These are phyloP conservation scores for Kwoniella sp. DNA, from an alignment of 768 basidiomycete species.

Conservation along the genomic window DNA sequence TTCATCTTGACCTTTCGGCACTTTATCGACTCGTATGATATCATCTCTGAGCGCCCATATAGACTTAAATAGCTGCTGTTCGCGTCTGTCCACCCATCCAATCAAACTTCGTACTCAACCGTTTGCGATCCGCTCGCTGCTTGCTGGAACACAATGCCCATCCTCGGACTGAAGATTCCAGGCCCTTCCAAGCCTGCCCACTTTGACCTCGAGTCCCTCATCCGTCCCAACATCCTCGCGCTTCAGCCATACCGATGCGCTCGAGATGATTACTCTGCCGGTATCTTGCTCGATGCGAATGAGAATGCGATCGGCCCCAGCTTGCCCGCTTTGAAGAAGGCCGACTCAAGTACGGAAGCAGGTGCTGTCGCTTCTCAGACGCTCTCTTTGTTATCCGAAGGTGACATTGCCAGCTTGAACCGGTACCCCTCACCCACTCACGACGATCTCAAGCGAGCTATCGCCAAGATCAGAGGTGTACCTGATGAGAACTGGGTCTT, in stretches of 20 bases:
- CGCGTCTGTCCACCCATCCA: neutral
- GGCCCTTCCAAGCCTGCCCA: conserved; percentile 66
- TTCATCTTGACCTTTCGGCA: no score
- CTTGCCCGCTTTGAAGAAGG: conserved; percentile 60
- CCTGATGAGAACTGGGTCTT: conserved; percentile 73
- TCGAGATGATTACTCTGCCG: conserved; percentile 87
- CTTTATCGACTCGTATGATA: neutral
- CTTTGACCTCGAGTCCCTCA: conserved; percentile 78
- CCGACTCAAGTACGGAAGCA: neutral
- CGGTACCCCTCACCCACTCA: conserved; percentile 94
- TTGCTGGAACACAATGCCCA: conserved; percentile 47
- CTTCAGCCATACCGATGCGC: conserved; percentile 94
- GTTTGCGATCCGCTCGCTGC: no score
- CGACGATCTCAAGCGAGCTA: conserved; percentile 70
- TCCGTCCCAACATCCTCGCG: conserved; percentile 90
- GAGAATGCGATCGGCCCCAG: conserved; percentile 93
- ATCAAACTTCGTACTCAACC: neutral
- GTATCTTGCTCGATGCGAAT: conserved; percentile 94
- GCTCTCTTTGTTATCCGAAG: conserved; percentile 27
- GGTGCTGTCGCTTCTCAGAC: conserved; percentile 22
- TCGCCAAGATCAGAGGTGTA: conserved; percentile 72
- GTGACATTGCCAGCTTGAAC: conserved; percentile 61
- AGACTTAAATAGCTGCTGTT: neutral
- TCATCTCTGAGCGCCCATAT: no score
- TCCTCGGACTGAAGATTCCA: conserved; percentile 52